These are phyloP conservation scores for Microsporum ferrugineum DNA, from an alignment of 2,329 filamentous ascomycete species.

Conservation along the genomic window DNA sequence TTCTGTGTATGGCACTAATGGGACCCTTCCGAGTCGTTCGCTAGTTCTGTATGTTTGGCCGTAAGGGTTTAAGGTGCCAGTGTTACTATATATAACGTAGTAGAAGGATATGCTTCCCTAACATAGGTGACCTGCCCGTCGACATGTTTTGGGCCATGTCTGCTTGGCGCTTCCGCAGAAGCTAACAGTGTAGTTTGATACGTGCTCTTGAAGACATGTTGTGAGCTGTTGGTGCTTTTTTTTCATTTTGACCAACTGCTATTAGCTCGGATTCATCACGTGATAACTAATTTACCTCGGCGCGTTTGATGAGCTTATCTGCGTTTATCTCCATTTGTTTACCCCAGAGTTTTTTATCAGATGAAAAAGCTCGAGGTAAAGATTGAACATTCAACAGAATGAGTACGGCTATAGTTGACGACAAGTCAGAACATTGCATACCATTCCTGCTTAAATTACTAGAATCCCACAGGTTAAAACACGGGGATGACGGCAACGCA, in stretches of 20 bases:
- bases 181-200: too few species aligned
- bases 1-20: too few species aligned
- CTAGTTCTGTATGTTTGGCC: too few species aligned
- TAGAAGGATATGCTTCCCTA: too few species aligned
- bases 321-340: background rate
- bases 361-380: background rate
- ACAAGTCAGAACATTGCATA: conserved; percentile 66
- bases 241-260: background rate
- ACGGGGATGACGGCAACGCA: conserved; percentile 25
- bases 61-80: too few species aligned
- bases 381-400: conserved; percentile 12
- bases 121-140: too few species aligned
- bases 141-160: too few species aligned
- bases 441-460: conserved; percentile 61
- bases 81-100: too few species aligned
- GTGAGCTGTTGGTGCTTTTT: too few species aligned
- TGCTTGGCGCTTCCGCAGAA: too few species aligned
- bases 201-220: too few species aligned
- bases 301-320: background rate
- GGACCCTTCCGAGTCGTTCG: too few species aligned
- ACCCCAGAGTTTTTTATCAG: background rate
- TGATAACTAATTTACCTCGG: background rate
- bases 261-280: background rate
- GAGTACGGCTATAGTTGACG: conserved; percentile 49
- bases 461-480: conserved; percentile 38